Base-by-base conservation (phyloP, 2,329 filamentous ascomycete genomes). In the Coleophoma eucalyptorum region DNA sequence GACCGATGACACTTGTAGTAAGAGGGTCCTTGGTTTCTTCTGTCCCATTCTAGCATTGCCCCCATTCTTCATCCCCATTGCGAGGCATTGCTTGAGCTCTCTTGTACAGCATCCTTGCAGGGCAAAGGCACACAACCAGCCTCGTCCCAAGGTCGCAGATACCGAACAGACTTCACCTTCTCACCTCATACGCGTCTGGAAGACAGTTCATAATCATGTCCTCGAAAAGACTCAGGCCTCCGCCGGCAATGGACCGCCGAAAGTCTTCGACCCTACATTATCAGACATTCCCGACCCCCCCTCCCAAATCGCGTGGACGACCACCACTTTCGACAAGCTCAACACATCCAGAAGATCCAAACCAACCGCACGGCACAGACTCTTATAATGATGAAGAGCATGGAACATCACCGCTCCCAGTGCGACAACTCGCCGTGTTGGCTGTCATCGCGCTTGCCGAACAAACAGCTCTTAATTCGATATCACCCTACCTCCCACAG, bases 391-490 rank as follows among this genome's bases (percentile, higher is more conserved):
- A 71, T n/a, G 49, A 61, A 40, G 56, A 59, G 13, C 47, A 59
- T 35, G 51, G 62, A 15, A 70, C 78, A 57, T 78, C 82, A 57
- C 92, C 93, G 0, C 72, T 99, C 16, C 94, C 94, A 0, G 83
- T 83, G 57, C 83, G 78, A 58, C 94, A 97, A 73, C 85, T 99
- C 54, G 79, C 84, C 5, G 81, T 97, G 12, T 75, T 99, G 33
- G 93, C 93, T 1, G 73, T 97, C 57, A 89, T 99, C 53, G 92
- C 92, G 6, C 78, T 99, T 19, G 88, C 89, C 49, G 94, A 99
- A 67, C 94, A 99, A 75, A 97, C 93, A 0, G 94, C 94, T 0
- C 80, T 99, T 65, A 99, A 99, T 69, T 96, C 91, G 19, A 97
- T 99, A 63, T 89, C 87, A 11, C 94, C 94, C 1, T 99, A 99